Evolutionary conservation across 495 filamentous ascomycete genomes (phyloP).

Genomic region (Talaromyces liani): DNA sequence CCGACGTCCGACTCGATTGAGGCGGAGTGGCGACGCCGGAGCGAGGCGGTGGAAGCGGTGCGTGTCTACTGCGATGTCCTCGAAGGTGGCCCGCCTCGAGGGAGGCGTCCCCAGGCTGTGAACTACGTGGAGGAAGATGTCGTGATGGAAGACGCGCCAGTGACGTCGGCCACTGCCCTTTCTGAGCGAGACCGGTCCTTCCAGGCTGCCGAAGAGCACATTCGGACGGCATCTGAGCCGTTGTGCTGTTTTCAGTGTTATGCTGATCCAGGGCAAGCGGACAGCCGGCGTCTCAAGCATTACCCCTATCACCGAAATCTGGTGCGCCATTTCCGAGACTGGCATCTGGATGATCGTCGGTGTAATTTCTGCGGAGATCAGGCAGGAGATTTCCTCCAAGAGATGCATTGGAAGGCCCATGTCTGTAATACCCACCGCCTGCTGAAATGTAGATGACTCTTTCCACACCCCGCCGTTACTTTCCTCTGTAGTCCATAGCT

Average conservation of each 20-base stretch:
- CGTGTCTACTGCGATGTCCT: slow-evolving; percentile 16
- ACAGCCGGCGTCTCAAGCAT: slow-evolving; percentile 16
- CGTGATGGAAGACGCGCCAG: neutral
- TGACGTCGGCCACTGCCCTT: slow-evolving; percentile 1
- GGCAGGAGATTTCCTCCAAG: slow-evolving; percentile 15
- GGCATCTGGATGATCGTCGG: slow-evolving; percentile 17
- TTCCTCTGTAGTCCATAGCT: neutral
- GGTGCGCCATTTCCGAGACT: slow-evolving; percentile 18
- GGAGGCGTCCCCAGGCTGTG: slow-evolving; percentile 10
- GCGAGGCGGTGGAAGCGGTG: slow-evolving; percentile 15
- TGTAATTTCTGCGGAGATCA: slow-evolving; percentile 16
- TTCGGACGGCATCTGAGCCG: slow-evolving; percentile 14
- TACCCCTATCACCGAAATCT: slow-evolving; percentile 17
- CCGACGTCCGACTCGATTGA: slow-evolving; percentile 20
- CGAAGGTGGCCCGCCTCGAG: slow-evolving; percentile 21
- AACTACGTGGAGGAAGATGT: neutral
- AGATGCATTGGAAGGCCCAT: slow-evolving; percentile 16
- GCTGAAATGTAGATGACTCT: neutral
- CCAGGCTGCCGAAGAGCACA: slow-evolving; percentile 12
- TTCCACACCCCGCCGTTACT: neutral
- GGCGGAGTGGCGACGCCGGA: slow-evolving; percentile 15
- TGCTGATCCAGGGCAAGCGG: slow-evolving; percentile 12
- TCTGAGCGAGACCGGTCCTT: slow-evolving; percentile 12
- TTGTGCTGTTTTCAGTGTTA: slow-evolving; percentile 20
- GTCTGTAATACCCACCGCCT: neutral